phyloP scores from a whole-genome alignment of 257 asterid genomes.

The Solanum etuberosum region DNA sequence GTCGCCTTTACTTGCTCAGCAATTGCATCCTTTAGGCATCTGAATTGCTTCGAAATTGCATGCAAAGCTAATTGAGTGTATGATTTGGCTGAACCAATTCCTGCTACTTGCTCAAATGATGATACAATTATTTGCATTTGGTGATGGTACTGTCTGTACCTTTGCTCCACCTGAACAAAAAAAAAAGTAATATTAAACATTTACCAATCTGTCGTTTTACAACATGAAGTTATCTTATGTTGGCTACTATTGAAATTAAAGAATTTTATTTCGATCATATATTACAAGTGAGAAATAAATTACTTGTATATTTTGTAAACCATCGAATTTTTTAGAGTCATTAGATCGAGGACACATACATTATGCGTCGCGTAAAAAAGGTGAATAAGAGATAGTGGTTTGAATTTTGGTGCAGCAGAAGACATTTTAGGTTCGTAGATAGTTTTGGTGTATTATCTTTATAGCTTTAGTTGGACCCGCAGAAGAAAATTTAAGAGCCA shows the following conservation, averaged over 20 bases:
- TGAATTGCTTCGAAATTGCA: slow-evolving; percentile 57
- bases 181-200: not conserved
- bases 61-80: slow-evolving; percentile 53
- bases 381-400: not conserved
- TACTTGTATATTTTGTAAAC: not conserved
- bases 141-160: slow-evolving; percentile 49
- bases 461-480: slow-evolving; percentile 16
- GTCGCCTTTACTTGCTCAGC: slow-evolving; percentile 31
- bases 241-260: not conserved
- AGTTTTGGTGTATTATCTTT: slow-evolving; percentile 10
- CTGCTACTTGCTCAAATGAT: slow-evolving; percentile 59
- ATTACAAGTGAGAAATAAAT: not conserved
- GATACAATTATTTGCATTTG: slow-evolving; percentile 52
- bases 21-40: slow-evolving; percentile 47
- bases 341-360: not conserved
- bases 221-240: not conserved
- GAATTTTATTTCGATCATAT: not conserved
- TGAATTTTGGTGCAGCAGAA: not conserved
- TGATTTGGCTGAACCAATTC: slow-evolving; percentile 45
- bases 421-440: not conserved
- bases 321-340: not conserved
- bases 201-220: not conserved
- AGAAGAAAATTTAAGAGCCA: slow-evolving; percentile 16
- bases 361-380: not conserved
- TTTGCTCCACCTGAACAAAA: slow-evolving; percentile 49